Conservation (phyloP, 108 stramenopile species). For the Poteriospumella lacustris region DNA sequence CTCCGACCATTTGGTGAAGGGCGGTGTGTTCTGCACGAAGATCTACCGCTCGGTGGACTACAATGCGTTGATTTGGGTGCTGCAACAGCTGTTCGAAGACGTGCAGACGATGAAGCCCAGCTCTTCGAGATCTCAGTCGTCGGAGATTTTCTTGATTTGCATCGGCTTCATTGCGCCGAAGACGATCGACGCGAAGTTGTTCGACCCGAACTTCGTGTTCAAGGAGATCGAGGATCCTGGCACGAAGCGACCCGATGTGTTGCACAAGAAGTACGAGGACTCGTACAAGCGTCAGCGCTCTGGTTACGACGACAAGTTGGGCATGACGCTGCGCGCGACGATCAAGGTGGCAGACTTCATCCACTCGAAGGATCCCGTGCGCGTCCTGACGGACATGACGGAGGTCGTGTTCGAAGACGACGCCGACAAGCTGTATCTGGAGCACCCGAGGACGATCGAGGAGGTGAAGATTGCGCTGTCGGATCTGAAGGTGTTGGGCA, state of each 20-base stretch:
- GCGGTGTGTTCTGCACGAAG: conserved; percentile 92
- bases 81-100: conserved; percentile 82
- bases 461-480: conserved; percentile 70
- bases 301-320: conserved; percentile 84
- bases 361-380: conserved; percentile 75
- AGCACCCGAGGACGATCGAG: conserved; percentile 69
- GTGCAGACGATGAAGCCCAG: conserved; percentile 89
- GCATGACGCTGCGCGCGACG: conserved; percentile 68
- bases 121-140: conserved; percentile 78
- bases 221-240: conserved; percentile 65
- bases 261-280: conserved; percentile 81
- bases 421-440: conserved; percentile 54
- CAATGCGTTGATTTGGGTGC: conserved; percentile 86
- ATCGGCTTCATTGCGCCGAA: conserved; percentile 74
- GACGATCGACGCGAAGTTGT: conserved; percentile 79
- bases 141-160: conserved; percentile 97
- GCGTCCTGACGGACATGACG: conserved; percentile 74
- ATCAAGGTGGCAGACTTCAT: conserved; percentile 74
- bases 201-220: conserved; percentile 96
- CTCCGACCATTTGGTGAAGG: conserved; percentile 72
- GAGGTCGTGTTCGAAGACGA: conserved; percentile 56
- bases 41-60: conserved; percentile 95
- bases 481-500: conserved; percentile 88
- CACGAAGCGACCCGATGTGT: conserved; percentile 49
- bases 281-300: conserved; percentile 71